A percentile compares a stretch with the other conserved stretches of the same genome.
Conservation (phyloP, 257 asterid species). For the Coffea eugenioides region DNA sequence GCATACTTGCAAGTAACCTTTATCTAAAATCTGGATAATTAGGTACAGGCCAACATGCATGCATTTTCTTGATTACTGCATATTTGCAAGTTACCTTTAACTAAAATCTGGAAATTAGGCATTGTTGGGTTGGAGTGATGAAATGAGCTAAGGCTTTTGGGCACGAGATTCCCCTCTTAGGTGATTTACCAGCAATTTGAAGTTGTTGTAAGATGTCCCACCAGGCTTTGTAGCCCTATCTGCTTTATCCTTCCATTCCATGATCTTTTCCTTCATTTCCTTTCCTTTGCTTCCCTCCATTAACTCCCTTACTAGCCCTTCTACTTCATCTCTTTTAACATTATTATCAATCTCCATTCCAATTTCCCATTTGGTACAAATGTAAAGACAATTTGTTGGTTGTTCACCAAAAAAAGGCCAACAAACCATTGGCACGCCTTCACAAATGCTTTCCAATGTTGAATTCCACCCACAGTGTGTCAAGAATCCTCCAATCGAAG, state of each 20-base stretch:
- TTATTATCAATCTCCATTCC: constrained; percentile 36
- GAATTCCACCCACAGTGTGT: constrained; percentile 48
- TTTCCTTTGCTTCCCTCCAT: constrained; percentile 39
- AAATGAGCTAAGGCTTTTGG: neutral
- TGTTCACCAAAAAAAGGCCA: constrained; percentile 48
- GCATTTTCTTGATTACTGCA: no score
- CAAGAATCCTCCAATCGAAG: constrained; percentile 34
- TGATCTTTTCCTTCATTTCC: constrained; percentile 25
- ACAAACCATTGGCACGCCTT: constrained; percentile 38
- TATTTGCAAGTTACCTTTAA: no score
- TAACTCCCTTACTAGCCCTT: constrained; percentile 33
- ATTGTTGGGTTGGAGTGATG: no score
- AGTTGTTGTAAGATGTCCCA: constrained; percentile 29
- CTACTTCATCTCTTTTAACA: constrained; percentile 33
- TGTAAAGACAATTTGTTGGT: constrained; percentile 30
- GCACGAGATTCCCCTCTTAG: constrained; percentile 10
- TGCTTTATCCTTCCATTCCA: constrained; percentile 33
- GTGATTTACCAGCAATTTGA: constrained; percentile 22
- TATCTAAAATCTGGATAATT: no score
- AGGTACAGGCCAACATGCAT: no score
- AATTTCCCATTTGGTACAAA: constrained; percentile 34
- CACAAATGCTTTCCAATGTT: constrained; percentile 27
- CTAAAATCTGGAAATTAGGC: no score
- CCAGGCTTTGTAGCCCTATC: constrained; percentile 26
- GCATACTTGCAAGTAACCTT: no score